These are phyloP conservation scores for Cajanus cajan DNA, from an alignment of 306 rosid genomes.

Conservation along the genomic window DNA sequence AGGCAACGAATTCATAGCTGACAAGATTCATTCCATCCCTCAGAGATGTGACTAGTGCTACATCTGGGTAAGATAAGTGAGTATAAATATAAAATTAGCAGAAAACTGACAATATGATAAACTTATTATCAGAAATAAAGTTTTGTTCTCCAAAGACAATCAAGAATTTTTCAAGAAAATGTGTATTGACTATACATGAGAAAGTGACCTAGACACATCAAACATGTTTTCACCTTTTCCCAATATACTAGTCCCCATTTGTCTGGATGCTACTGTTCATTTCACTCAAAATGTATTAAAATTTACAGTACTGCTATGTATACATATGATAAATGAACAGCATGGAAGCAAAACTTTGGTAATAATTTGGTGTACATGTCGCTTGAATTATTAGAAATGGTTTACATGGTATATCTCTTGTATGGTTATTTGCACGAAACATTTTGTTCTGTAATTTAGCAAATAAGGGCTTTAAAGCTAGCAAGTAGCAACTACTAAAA, in stretches of 20 bases:
- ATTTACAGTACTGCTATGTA: not conserved
- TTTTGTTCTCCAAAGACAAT: not conserved
- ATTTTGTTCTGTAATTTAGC: not conserved
- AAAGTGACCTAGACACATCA: not conserved
- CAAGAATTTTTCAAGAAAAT: not conserved
- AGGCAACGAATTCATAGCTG: conserved; percentile 94
- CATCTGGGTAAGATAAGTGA: conserved; percentile 55
- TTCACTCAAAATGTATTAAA: not conserved
- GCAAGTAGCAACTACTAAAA: not conserved
- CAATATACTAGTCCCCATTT: not conserved
- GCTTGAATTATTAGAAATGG: not conserved
- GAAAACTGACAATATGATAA: not conserved
- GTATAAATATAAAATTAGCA: conserved; percentile 13
- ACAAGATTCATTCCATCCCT: conserved; percentile 99
- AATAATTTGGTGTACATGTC: not conserved
- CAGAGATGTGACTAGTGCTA: conserved; percentile 91
- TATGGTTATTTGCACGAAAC: not conserved
- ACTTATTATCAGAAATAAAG: conserved; percentile 3
- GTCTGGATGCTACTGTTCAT: not conserved
- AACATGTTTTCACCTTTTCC: not conserved
- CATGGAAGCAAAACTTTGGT: not conserved
- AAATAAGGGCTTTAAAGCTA: not conserved
- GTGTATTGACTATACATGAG: not conserved
- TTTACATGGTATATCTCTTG: not conserved
- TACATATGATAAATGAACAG: not conserved